Evolutionary conservation across 2,329 filamentous ascomycete species (phyloP), one percentile per base, ranked within the genome.

Genomic region (Ascochyta koolunga): DNA sequence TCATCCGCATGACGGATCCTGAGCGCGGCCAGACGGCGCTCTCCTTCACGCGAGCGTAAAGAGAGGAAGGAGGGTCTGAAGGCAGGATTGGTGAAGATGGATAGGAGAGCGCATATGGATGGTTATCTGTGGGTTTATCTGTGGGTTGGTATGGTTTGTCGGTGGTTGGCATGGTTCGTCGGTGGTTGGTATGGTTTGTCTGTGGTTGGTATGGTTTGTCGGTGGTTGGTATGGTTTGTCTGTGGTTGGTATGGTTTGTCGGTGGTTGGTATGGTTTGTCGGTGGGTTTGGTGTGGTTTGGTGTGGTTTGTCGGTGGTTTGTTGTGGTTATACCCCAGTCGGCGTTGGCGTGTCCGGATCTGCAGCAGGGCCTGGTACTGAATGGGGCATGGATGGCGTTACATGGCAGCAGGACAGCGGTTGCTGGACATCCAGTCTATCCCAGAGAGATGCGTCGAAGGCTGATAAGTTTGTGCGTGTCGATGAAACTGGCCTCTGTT

Each of bases 1-100:
- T 95, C 58, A 89, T 90, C 74, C 86, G 88, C 86, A 81, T 83
- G 80, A 75, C 66, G 15, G 80, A 82, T 65, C 80, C 80, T 5
- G 79, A 82, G 65, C 76, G 80, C 25, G 80, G 80, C 41, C 80
- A 82, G 68, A 79, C 77, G 31, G 67, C 75, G 4, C 62, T 81
- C 52, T 66, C 68, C 19, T 74, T 76, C 16, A 16, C 25, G 2
- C 19, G 33, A 22, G 45, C 16, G 15, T 42, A 8, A 24, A 24
- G n/a, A 32, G n/a, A 15, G 18, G 11, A 24, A 16, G 13, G 9
- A 8, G 10, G 5, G 4, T 29, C 3, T n/a, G 10, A 18, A 33
- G 25, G n/a, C 5, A 27, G 15, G 16, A 15, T 13, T 3, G 31
- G 39, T 39, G 42, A 24, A 36, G 4, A 33, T 27, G 21, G 22